Percentiles rank a stretch among this genome's conserved stretches.
These are phyloP conservation scores for Gnomoniopsis smithogilvyi DNA, from an alignment of 2,329 filamentous ascomycete species.

Conservation along the genomic window DNA sequence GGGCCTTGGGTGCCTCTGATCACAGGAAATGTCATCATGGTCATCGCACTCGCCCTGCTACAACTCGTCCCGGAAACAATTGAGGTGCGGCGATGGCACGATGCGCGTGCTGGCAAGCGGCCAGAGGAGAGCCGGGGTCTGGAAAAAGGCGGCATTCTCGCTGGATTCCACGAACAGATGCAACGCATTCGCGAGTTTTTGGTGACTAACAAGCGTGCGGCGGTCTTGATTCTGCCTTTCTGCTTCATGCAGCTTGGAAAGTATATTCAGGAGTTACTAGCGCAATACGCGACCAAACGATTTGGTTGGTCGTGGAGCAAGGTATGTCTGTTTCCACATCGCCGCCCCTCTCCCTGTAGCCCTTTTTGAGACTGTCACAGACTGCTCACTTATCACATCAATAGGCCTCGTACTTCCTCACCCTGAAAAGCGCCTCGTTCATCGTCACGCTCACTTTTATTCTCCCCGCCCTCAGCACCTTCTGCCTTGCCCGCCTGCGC, in stretches of 20 bases:
- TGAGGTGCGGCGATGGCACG: conserved; percentile 28
- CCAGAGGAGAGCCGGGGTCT: conserved; percentile 6
- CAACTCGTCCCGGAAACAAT: conserved; percentile 42
- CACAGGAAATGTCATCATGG: conserved; percentile 29
- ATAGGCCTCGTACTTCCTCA: conserved; percentile 39
- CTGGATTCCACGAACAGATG: conserved; percentile 5
- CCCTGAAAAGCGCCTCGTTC: conserved; percentile 34
- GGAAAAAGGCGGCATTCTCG: conserved; percentile 18
- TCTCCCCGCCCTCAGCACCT: conserved; percentile 32
- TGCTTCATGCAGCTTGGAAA: conserved; percentile 30
- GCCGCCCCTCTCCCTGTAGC: background rate
- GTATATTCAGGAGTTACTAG: conserved; percentile 34
- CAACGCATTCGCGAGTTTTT: conserved; percentile 30
- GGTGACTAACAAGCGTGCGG: conserved; percentile 34
- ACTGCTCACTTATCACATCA: background rate
- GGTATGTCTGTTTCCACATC: conserved; percentile 24
- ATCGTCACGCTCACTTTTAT: conserved; percentile 36
- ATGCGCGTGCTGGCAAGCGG: conserved; percentile 19
- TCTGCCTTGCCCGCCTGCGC: conserved; percentile 29
- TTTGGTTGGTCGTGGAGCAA: conserved; percentile 47
- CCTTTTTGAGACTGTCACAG: background rate
- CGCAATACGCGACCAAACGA: conserved; percentile 52
- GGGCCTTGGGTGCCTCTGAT: conserved; percentile 39
- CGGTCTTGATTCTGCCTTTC: conserved; percentile 36
- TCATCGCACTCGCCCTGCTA: conserved; percentile 27